Conservation (phyloP, 192 early-diverging fungal species). For the Coemansia asiatica region DNA sequence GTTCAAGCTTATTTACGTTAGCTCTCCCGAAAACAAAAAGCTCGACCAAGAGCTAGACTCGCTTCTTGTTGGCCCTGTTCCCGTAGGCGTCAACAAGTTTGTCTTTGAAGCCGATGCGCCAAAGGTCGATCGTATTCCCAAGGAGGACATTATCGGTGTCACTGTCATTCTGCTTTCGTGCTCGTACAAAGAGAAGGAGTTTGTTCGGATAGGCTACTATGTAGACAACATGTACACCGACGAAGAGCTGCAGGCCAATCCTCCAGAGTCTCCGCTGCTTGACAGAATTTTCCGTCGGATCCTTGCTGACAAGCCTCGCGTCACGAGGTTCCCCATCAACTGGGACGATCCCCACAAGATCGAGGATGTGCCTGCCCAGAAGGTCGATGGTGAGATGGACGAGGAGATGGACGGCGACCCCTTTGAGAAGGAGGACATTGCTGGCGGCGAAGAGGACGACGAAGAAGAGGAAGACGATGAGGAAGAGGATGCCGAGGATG, state of each 20-base stretch:
- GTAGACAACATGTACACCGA: slow-evolving; percentile 95
- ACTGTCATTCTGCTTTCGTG: slow-evolving; percentile 90
- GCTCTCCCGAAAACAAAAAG: slow-evolving; percentile 76
- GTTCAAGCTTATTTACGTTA: slow-evolving; percentile 96
- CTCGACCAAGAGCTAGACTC: slow-evolving; percentile 92
- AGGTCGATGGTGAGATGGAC: slow-evolving; percentile 19
- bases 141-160: slow-evolving; percentile 81
- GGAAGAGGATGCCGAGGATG: slow-evolving; percentile 34
- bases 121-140: slow-evolving; percentile 74
- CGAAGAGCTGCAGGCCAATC: slow-evolving; percentile 73
- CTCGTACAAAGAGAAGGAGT: slow-evolving; percentile 86
- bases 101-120: slow-evolving; percentile 75
- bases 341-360: slow-evolving; percentile 56
- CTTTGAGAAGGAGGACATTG: slow-evolving; percentile 11
- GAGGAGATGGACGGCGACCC: slow-evolving; percentile 29
- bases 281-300: slow-evolving; percentile 83
- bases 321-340: slow-evolving; percentile 83
- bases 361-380: slow-evolving; percentile 34
- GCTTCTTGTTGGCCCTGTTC: slow-evolving; percentile 94
- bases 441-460: slow-evolving; percentile 13
- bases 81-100: slow-evolving; percentile 93
- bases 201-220: slow-evolving; percentile 97
- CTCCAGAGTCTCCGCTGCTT: slow-evolving; percentile 69
- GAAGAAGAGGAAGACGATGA: slow-evolving; percentile 22
- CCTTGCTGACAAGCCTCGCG: slow-evolving; percentile 90